Base-by-base conservation (phyloP, 768 basidiomycete genomes). In the Amanita pseudoporphyria region DNA sequence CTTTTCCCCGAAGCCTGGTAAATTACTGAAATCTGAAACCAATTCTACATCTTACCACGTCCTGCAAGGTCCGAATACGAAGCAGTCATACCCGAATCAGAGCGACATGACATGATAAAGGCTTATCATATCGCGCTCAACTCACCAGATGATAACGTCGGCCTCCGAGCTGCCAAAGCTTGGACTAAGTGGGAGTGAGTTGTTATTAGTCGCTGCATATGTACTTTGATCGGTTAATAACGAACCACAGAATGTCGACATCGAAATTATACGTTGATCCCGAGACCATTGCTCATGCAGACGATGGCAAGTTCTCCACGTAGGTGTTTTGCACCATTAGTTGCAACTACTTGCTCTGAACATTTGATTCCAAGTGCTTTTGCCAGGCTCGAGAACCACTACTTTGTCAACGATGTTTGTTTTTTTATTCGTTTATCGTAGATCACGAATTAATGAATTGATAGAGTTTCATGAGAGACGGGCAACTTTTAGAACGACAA, bases 171-270 rank as follows among this genome's bases (percentile, higher is more conserved):
- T 9, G 90, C 90, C 3, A 86, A 77, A 58, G 87, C 88, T 2
- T 94, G 91, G 90, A 70, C 84, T 16, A 87, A 84, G 61, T 95
- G 88, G 87, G 92, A 94, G 88, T 88, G 57, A 60, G 88, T 74
- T 26, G 43, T 30, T 35, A 12, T 37, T 16, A 33, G 2, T n/a
- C 10, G 7, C 9, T n/a, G 10, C 38, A 21, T 6, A 4, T 16
- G 6, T 24, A 33, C 32, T 7, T 19, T 31, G 10, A 10, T 36
- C n/a, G 5, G 5, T 7, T 24, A 3, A 22, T 39, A 6, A 14
- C 13, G 18, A 3, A n/a, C 12, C 10, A 4, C 51, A 93, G 88
- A 65, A 92, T 94, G 89, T 69, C 73, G 32, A 95, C 92, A 3
- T 85, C 82, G 3, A 82, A 78, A 58, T 68, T 95, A 24, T 71